A percentile compares a stretch with the other conserved stretches of the same genome.
These are phyloP conservation scores for Pseudomicrostroma phylloplanum DNA, from an alignment of 1,284 basidiomycete genomes.

Conservation along the genomic window DNA sequence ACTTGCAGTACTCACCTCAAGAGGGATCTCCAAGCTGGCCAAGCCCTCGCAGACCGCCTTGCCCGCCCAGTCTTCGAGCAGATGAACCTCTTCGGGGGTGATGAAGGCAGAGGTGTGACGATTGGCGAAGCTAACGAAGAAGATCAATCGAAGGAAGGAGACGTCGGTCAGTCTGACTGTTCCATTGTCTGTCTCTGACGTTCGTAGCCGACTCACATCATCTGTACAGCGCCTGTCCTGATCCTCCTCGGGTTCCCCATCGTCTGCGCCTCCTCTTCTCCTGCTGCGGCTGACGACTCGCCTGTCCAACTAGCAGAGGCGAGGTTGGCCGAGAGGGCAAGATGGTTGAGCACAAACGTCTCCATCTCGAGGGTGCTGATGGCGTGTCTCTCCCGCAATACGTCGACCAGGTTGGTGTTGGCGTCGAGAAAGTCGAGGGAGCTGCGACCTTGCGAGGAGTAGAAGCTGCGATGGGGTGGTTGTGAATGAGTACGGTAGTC, in stretches of 20 bases:
- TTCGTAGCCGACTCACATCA: slow-evolving; percentile 59
- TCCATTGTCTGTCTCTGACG: too few species aligned
- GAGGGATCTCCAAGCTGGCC: slow-evolving; percentile 23
- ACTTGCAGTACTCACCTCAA: slow-evolving; percentile 23
- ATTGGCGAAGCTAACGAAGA: slow-evolving; percentile 64
- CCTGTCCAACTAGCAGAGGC: too few species aligned
- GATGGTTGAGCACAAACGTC: slow-evolving; percentile 44
- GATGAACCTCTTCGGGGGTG: slow-evolving; percentile 62
- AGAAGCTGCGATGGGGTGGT: slow-evolving; percentile 59
- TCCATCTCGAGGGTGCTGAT: slow-evolving; percentile 61
- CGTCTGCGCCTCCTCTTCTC: too few species aligned
- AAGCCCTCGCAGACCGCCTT: slow-evolving; percentile 58
- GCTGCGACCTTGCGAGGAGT: slow-evolving; percentile 73
- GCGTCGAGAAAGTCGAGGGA: slow-evolving; percentile 68
- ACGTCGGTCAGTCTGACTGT: too few species aligned
- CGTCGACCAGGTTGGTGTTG: slow-evolving; percentile 63
- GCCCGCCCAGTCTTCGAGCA: slow-evolving; percentile 65
- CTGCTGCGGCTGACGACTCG: too few species aligned
- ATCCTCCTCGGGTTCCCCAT: slow-evolving; percentile 53
- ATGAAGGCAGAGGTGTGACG: slow-evolving; percentile 70
- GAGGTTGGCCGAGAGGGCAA: slow-evolving; percentile 30
- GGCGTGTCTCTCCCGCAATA: slow-evolving; percentile 51
- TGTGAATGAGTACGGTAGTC: background rate
- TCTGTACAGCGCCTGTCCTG: slow-evolving; percentile 69
- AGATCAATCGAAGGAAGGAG: too few species aligned